A percentile compares a stretch with the other conserved stretches of the same genome.
Conservation (phyloP, 2,329 filamentous ascomycete genomes). For the Penicillium sp. region DNA sequence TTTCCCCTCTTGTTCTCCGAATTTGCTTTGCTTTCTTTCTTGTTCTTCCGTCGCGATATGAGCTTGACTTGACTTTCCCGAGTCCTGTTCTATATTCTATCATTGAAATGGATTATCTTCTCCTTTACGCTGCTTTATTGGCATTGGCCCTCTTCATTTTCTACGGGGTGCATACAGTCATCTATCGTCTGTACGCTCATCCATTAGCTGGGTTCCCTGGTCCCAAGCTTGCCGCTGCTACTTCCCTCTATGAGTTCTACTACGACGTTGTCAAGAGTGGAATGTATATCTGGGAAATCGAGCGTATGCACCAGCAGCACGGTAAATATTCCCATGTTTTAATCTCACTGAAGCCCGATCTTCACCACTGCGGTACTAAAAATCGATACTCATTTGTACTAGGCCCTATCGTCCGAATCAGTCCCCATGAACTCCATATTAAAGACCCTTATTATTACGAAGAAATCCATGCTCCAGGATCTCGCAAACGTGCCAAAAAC, state of each 20-base stretch:
- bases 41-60: not conserved
- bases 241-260: conserved; percentile 34
- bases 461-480: conserved; percentile 28
- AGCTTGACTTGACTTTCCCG: not conserved
- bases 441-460: conserved; percentile 37
- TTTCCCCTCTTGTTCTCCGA: not conserved
- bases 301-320: conserved; percentile 36
- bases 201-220: conserved; percentile 34
- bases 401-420: conserved; percentile 41
- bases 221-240: conserved; percentile 32
- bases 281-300: conserved; percentile 27
- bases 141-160: not conserved
- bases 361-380: not conserved
- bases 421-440: conserved; percentile 38
- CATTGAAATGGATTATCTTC: conserved; percentile 7
- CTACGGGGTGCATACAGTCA: conserved; percentile 2
- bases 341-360: not conserved
- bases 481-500: conserved; percentile 22
- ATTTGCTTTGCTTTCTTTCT: not conserved
- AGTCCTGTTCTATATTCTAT: not conserved
- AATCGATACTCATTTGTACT: not conserved
- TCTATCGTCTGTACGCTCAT: conserved; percentile 23
- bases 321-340: conserved; percentile 17
- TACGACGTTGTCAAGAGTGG: conserved; percentile 32
- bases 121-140: not conserved